phyloP scores from a whole-genome alignment of 2,329 filamentous ascomycete genomes.

The Aspergillus sp. region DNA sequence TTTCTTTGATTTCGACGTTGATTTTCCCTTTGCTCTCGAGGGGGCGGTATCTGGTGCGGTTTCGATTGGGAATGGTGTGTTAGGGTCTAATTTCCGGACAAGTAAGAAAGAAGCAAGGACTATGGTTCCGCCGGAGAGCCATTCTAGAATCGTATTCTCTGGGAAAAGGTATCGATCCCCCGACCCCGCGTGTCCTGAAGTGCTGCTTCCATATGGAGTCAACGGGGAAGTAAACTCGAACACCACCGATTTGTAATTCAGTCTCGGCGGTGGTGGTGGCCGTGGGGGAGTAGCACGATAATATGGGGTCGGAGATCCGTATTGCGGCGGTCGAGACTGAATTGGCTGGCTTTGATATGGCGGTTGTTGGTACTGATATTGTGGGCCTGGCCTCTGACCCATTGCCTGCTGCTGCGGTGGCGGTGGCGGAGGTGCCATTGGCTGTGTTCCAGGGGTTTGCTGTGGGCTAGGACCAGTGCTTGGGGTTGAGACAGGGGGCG shows the following conservation, averaged over 20 bases:
- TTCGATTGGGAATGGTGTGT: constrained; percentile 39
- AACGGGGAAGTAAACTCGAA: constrained; percentile 48
- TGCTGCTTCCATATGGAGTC: constrained; percentile 42
- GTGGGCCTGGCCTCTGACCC: constrained; percentile 27
- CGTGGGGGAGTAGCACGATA: constrained; percentile 32
- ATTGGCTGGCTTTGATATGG: constrained; percentile 33
- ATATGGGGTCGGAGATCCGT: constrained; percentile 34
- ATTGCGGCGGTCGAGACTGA: constrained; percentile 37
- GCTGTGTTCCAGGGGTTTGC: constrained; percentile 23
- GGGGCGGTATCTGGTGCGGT: constrained; percentile 28
- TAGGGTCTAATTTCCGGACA: constrained; percentile 43
- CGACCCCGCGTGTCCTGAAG: constrained; percentile 41
- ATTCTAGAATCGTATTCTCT: constrained; percentile 50
- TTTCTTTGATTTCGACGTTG: constrained; percentile 39
- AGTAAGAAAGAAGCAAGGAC: constrained; percentile 50
- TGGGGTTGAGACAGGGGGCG: constrained; percentile 15
- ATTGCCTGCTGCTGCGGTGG: constrained; percentile 10
- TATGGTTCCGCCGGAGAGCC: constrained; percentile 44
- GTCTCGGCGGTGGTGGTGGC: constrained; percentile 34
- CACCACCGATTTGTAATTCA: constrained; percentile 47
- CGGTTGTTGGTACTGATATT: constrained; percentile 32
- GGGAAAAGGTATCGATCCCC: constrained; percentile 52
- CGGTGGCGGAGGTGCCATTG: constrained; percentile 25
- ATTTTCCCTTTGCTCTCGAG: constrained; percentile 29
- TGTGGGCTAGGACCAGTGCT: constrained; percentile 16